These are phyloP conservation scores for Geotrichum histeridarum DNA, from an alignment of 1,139 yeast genomes.

Conservation along the genomic window DNA sequence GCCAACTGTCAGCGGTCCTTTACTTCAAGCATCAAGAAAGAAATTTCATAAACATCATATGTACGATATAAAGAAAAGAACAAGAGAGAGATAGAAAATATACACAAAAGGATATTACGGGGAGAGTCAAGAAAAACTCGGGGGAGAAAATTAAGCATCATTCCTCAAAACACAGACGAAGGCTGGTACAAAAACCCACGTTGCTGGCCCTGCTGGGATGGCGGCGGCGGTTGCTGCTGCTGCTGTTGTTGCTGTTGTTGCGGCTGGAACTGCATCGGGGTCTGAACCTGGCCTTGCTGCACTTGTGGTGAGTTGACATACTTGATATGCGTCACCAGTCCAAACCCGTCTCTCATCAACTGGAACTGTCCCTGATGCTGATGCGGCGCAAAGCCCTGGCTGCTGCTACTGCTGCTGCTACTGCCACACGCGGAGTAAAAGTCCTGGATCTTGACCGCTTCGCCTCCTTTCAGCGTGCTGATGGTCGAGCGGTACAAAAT, in stretches of 20 bases:
- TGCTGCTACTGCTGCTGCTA: neutral
- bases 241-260: conserved; percentile 3
- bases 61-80: no score
- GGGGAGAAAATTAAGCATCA: no score
- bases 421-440: conserved; percentile 31
- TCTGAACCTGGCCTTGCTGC: conserved; percentile 3
- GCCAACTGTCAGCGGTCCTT: no score
- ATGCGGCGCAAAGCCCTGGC: no score
- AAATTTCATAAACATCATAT: no score
- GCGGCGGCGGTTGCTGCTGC: conserved; percentile 1
- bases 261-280: neutral
- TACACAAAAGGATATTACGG: no score
- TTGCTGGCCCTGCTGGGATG: neutral
- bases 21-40: no score
- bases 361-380: conserved; percentile 26
- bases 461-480: conserved; percentile 20
- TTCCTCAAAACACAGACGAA: no score
- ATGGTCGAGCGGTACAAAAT: conserved; percentile 33
- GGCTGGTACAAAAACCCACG: conserved; percentile 3
- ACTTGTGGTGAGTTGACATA: conserved; percentile 9
- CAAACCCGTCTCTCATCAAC: conserved; percentile 33
- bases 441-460: conserved; percentile 30
- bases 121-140: no score
- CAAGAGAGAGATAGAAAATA: no score
- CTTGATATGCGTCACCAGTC: conserved; percentile 35